Evolutionary conservation across 164 flowering plant genomes (phyloP).

Genomic region (Cinnamomum chago): DNA sequence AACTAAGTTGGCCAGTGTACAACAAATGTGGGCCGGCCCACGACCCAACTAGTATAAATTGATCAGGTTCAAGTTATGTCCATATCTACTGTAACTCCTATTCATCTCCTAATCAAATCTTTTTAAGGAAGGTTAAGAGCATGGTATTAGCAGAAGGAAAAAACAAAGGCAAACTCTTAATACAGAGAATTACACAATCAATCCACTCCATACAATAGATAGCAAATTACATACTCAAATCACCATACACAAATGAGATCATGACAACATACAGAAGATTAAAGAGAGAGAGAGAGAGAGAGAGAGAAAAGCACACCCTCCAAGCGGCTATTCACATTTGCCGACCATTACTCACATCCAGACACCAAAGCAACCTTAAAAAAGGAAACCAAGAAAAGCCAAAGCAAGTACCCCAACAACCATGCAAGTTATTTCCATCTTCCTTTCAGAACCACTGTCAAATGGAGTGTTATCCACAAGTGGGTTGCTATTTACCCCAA

Average conservation of each 20-base stretch:
- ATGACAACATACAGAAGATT: background rate
- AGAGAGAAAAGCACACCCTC: too few relatives aligned
- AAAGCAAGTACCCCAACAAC: constrained; percentile 12
- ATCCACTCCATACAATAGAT: background rate
- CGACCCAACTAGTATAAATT: too few relatives aligned
- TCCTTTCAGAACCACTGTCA: constrained; percentile 26
- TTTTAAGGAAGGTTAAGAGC: too few relatives aligned
- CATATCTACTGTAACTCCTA: too few relatives aligned
- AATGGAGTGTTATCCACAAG: constrained; percentile 35
- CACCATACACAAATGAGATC: background rate
- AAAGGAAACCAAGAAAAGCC: background rate
- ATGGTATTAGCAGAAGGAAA: too few relatives aligned
- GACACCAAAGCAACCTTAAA: background rate
- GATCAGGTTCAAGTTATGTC: too few relatives aligned
- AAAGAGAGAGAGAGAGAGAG: background rate
- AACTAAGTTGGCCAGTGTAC: too few relatives aligned
- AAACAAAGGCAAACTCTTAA: too few relatives aligned
- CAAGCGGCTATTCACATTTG: background rate
- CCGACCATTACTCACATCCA: background rate
- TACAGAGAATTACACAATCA: background rate
- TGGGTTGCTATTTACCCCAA: constrained; percentile 22
- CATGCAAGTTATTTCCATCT: background rate
- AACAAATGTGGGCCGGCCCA: too few relatives aligned
- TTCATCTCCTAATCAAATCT: too few relatives aligned
- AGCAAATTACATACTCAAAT: background rate